A percentile compares a stretch with the other conserved stretches of the same genome.
Evolutionary conservation across 2,329 filamentous ascomycete genomes (phyloP).

Genomic region (Phoma herbarum): DNA sequence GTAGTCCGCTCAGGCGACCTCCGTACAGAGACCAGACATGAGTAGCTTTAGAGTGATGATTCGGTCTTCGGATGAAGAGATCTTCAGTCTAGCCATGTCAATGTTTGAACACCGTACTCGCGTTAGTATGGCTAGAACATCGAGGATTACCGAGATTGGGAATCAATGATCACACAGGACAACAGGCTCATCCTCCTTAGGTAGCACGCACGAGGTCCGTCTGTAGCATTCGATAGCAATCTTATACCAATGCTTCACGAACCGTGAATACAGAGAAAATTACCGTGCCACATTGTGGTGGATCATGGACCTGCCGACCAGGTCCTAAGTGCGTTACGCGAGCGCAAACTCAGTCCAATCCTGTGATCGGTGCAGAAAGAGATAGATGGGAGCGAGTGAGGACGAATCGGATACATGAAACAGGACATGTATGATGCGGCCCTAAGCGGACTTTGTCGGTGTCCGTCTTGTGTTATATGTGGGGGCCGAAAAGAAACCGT

Average conservation of each 20-base stretch:
- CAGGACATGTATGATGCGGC: neutral
- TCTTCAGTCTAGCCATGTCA: neutral
- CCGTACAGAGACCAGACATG: neutral
- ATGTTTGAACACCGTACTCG: neutral
- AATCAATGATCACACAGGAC: neutral
- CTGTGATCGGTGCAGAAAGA: neutral
- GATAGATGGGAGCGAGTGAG: neutral
- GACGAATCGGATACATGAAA: neutral
- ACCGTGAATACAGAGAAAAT: neutral
- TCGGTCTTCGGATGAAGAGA: slow-evolving; percentile 1
- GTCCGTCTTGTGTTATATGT: slow-evolving; percentile 2
- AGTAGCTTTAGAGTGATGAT: neutral
- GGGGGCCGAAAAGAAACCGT: slow-evolving; percentile 6
- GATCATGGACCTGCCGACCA: neutral
- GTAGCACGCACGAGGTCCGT: slow-evolving; percentile 1
- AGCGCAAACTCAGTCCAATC: neutral
- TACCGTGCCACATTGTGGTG: neutral
- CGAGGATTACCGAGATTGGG: too few relatives aligned
- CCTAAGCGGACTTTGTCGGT: neutral
- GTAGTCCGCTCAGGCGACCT: neutral
- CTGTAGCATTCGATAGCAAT: neutral
- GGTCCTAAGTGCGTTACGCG: neutral
- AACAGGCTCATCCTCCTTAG: neutral
- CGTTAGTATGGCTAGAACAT: neutral
- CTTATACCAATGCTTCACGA: neutral